Evolutionary conservation across 768 basidiomycete genomes (phyloP).

Genomic region (Tricholoma sp.): DNA sequence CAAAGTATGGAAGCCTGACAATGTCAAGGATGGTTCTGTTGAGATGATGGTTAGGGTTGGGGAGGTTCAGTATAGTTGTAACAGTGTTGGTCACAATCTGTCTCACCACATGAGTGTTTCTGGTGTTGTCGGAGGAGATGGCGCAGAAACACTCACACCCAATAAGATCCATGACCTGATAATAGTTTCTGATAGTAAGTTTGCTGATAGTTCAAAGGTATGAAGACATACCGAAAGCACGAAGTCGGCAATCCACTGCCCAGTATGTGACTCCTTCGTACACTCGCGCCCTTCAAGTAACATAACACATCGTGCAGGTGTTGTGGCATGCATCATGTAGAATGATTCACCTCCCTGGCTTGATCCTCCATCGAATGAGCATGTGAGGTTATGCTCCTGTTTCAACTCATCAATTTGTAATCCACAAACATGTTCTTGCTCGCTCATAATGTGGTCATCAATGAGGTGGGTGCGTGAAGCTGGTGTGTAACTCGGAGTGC

Average conservation of each 20-base stretch:
- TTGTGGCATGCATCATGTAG: conserved; percentile 19
- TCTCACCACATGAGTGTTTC: conserved; percentile 12
- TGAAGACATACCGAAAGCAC: conserved; percentile 8
- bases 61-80: conserved; percentile 11
- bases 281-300: conserved; percentile 16
- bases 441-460: conserved; percentile 19
- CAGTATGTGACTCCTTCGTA: conserved; percentile 9
- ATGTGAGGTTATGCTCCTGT: conserved; percentile 9
- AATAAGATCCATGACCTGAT: conserved; percentile 13
- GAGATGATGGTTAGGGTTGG: conserved; percentile 21
- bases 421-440: conserved; percentile 14
- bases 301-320: conserved; percentile 2
- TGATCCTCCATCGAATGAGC: conserved; percentile 21
- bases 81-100: conserved; percentile 2
- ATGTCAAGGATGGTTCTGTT: conserved; percentile 21
- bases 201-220: background rate
- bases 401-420: conserved; percentile 12
- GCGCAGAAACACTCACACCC: conserved; percentile 8
- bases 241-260: conserved; percentile 13
- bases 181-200: background rate
- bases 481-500: conserved; percentile 17
- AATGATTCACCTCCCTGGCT: conserved; percentile 7
- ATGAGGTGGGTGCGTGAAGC: conserved; percentile 16
- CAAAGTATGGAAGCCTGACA: conserved; percentile 11
- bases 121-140: conserved; percentile 4